Base-by-base conservation (phyloP, 2,329 filamentous ascomycete genomes). In the Harringtonia lauricola region DNA sequence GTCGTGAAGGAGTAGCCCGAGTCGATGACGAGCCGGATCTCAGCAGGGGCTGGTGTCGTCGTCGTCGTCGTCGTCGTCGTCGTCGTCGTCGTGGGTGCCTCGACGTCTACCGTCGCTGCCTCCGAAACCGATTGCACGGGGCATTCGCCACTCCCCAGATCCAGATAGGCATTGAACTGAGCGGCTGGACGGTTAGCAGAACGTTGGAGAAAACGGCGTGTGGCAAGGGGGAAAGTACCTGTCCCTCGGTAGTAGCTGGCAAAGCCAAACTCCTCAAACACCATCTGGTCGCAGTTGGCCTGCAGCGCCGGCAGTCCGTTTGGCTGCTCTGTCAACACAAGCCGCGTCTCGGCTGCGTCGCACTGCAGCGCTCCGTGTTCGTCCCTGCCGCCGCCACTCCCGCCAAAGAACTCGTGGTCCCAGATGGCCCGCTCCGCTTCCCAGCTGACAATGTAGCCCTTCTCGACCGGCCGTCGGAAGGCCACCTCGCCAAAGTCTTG, bases 221-320 rank as follows among this genome's bases (percentile, higher is more conserved):
- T n/a, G n/a, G n/a, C n/a, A n/a, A n/a, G 41, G 29, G 38, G 31
- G 18, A 36, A 29, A 28, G n/a, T 59, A 76, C 85, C 85, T 50
- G 85, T 68, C 45, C 77, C 81, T 48, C 92, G 78, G 51, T 83
- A 83, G 64, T 94, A 94, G 52, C 84, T 83, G 12, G 82, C 76
- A 62, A 98, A 98, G 3, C 86, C 86, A 66, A 92, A 98, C 59
- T 96, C 89, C 59, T 98, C 92, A 67, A 98, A 96, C 2, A 96
- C 78, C 57, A 98, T 87, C 66, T 98, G 90, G 57, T 98, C 92
- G 54, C 86, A 88, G 59, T 95, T 92, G 33, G 81, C 77, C 62
- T 95, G 88, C 50, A 98, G 65, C 13, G 80, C 79, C 1, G 83
- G 80, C 44, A 94, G 72, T 4, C 82, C 80, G 62, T 94, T 95